phyloP scores from a whole-genome alignment of 257 asterid genomes.

The Marsdenia floribunda region DNA sequence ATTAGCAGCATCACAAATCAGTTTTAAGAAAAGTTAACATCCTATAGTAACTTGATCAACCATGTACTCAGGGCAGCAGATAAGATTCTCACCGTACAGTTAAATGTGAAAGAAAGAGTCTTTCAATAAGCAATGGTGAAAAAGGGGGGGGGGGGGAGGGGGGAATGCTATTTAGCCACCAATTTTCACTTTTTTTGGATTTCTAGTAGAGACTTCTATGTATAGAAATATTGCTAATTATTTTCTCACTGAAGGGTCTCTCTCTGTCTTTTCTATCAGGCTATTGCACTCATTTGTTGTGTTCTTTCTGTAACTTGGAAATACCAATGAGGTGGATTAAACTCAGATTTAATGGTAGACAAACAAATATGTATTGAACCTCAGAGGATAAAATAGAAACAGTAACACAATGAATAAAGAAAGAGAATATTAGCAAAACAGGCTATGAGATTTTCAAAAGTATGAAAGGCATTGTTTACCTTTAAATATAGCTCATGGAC shows the following conservation, averaged over 20 bases:
- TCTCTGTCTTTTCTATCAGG: neutral
- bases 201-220: neutral
- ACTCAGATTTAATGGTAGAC: neutral
- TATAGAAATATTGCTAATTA: neutral
- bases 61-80: neutral
- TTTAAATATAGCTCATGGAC: constrained; percentile 91
- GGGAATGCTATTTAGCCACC: neutral
- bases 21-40: neutral
- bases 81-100: neutral
- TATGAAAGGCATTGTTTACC: constrained; percentile 29
- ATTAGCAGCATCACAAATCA: neutral
- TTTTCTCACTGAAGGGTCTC: neutral
- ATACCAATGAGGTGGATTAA: neutral
- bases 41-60: neutral
- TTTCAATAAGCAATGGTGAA: neutral
- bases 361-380: neutral
- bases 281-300: neutral
- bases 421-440: neutral
- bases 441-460: neutral
- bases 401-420: neutral
- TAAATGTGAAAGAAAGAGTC: neutral
- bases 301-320: neutral
- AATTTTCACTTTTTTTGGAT: neutral
- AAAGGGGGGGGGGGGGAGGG: neutral
- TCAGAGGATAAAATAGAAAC: neutral